Percentiles rank a stretch among this genome's conserved stretches.
These are phyloP conservation scores for Cytospora leucostoma DNA, from an alignment of 2,329 filamentous ascomycete species.

Conservation along the genomic window DNA sequence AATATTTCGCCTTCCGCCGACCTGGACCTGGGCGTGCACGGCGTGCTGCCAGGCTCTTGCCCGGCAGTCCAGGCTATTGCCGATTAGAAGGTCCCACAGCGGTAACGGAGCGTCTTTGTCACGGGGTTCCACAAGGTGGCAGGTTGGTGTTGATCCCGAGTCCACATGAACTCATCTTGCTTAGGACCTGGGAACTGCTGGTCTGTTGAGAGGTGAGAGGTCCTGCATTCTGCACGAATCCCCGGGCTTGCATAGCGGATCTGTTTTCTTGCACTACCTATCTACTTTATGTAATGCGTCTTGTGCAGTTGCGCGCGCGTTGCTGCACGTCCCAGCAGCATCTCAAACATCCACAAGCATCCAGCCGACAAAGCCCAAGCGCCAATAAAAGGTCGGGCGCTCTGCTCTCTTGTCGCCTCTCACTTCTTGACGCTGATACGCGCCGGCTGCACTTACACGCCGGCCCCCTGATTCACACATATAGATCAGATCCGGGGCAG, in stretches of 20 bases:
- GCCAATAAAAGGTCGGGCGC: conserved; percentile 22
- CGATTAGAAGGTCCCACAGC: conserved; percentile 11
- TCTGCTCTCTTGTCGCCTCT: conserved; percentile 15
- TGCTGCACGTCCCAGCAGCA: not conserved
- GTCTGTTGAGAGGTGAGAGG: too few species aligned
- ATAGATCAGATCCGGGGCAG: not conserved
- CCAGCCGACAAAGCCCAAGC: conserved; percentile 8
- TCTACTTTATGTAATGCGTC: conserved; percentile 12
- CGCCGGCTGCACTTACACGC: conserved; percentile 15
- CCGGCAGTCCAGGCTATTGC: not conserved
- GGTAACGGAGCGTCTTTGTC: conserved; percentile 26
- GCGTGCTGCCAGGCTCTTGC: not conserved
- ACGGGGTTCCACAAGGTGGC: conserved; percentile 18
- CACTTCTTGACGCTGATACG: conserved; percentile 20
- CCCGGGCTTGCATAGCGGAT: conserved; percentile 13
- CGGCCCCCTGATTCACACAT: conserved; percentile 8
- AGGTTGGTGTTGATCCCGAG: conserved; percentile 20
- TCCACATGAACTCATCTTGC: conserved; percentile 15
- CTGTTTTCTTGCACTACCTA: conserved; percentile 2
- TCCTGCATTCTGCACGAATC: conserved; percentile 18
- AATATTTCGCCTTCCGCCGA: conserved; percentile 11
- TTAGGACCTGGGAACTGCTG: not conserved
- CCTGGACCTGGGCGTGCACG: conserved; percentile 12
- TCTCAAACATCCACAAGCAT: conserved; percentile 12
- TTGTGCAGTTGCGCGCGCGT: conserved; percentile 20